phyloP scores from a whole-genome alignment of 2,329 filamentous ascomycete genomes.

The Penicillium sp. region DNA sequence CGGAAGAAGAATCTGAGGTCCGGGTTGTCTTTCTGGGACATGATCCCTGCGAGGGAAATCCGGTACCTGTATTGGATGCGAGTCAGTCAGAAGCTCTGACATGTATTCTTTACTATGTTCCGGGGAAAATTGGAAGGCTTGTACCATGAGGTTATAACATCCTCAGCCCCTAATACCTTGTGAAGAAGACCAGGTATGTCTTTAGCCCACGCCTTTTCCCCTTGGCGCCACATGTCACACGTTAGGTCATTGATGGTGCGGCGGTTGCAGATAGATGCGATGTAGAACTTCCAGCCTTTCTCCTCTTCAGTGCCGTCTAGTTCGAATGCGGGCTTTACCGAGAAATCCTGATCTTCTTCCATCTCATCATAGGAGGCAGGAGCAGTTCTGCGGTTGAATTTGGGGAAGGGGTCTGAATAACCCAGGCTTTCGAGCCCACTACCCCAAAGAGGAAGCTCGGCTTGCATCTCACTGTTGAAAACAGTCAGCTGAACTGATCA shows the following conservation, averaged over 20 bases:
- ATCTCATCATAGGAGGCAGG: constrained; percentile 14
- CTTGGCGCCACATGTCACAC: constrained; percentile 23
- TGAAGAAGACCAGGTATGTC: constrained; percentile 17
- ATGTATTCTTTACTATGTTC: neutral
- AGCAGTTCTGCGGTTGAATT: constrained; percentile 7
- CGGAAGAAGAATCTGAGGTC: constrained; percentile 19
- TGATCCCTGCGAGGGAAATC: constrained; percentile 11
- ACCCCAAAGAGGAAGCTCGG: constrained; percentile 24
- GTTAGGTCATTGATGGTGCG: constrained; percentile 25
- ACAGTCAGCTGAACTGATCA: neutral
- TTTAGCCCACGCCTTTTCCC: constrained; percentile 20
- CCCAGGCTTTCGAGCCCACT: constrained; percentile 21
- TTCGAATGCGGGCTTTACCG: constrained; percentile 2
- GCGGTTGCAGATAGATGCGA: constrained; percentile 23
- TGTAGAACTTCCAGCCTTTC: constrained; percentile 25
- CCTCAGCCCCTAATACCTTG: constrained; percentile 13
- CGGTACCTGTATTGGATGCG: constrained; percentile 17
- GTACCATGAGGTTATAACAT: constrained; percentile 23
- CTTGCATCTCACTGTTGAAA: constrained; percentile 21
- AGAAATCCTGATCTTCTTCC: constrained; percentile 9
- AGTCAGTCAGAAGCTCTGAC: neutral
- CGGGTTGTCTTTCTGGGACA: constrained; percentile 11
- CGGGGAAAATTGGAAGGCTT: neutral
- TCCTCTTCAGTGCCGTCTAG: constrained; percentile 19
- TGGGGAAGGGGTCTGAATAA: constrained; percentile 24